Evolutionary conservation across 305 asterid species (phyloP), one percentile per base, ranked within the genome.

Genomic region (Stenogyne calaminthoides): DNA sequence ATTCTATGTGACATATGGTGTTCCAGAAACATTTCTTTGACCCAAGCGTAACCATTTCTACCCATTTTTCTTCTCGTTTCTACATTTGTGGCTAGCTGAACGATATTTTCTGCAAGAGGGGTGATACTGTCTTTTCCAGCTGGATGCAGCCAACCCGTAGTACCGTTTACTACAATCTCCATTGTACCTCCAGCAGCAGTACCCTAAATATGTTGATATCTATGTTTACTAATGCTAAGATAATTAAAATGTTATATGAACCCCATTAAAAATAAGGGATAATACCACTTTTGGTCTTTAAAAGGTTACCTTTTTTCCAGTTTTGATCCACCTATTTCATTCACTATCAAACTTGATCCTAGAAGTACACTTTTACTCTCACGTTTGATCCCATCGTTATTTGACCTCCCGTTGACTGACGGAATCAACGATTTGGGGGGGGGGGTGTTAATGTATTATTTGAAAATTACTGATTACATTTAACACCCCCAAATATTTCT

Each of bases 151-250:
- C 86, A 83, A 32, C 99, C 99, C 0, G 98, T 94, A 40, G 92
- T 84, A 47, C 92, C 92, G 27, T 94, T 86, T 6, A 89, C 86
- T 7, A 94, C 95, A 44, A 94, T 92, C 85, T 94, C 99, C 68
- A 52, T 81, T 42, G 98, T 92, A 67, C 99, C 99, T 60, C 99
- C 99, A 64, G 99, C 98, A 63, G 99, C 96, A 10, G 99, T 94
- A 10, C 99, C 99, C 99, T 94, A 66, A 12, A 76, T 73, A 60
- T 71, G 73, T 9, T 3, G 73, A 47, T 18, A 22, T 15, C n/a
- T n/a, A 62, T 29, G 27, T 62, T 75, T 15, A 69, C 66, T 47
- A 29, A 64, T 68, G 72, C 60, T 67, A 25, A 54, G 72, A 61
- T 58, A 12, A 15, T 64, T 42, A 60, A 69, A 64, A 49, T 29